Base-by-base conservation (phyloP, 805 yeast species). In the Schwanniomyces yamadae region DNA sequence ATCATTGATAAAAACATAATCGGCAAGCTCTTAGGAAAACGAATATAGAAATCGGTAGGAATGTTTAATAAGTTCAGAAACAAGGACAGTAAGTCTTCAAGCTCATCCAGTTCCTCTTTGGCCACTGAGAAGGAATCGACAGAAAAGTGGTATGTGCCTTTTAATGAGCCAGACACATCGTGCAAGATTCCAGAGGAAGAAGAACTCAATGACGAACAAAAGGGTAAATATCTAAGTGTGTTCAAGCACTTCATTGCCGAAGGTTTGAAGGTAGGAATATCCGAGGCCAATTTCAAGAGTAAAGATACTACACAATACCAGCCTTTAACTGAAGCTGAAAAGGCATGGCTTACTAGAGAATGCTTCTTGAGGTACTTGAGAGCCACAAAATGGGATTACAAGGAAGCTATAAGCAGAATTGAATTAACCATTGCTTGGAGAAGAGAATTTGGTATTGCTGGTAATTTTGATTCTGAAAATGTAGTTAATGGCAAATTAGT, bases 331-430 rank as follows among this genome's bases (percentile, higher is more conserved):
- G 53, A 44, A 5, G 57, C 66, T 29, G 99, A 93, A 59, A 84
- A 80, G 58, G 82, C 95, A 0, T 93, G 99, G 99, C 69, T 93
- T 37, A 85, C 97, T 2, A 75, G 84, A 50, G 99, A 93, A 58
- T 93, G 99, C 57, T 71, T 93, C 39, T 61, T 88, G 51, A 77
- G 99, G 56, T 93, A 93, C 57, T 66, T 91, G 37, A 75, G 97
- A 37, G 99, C 99, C 16, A 84, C 96, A 16, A 91, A 88, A 58
- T 93, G 99, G 99, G 71, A 75, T 20, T 72, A 71, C 1, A 61
- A 71, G 19, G 86, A 82, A 9, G 85, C 95, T 25, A 81, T 80
- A 33, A 73, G 74, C 37, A 77, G 99, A 52, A 69, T 93, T 8
- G 83, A 79, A 46, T 76, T 78, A 15, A 82, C 98, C 0, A 47